phyloP scores from a whole-genome alignment of 306 rosid species.

The Malus orientalis region DNA sequence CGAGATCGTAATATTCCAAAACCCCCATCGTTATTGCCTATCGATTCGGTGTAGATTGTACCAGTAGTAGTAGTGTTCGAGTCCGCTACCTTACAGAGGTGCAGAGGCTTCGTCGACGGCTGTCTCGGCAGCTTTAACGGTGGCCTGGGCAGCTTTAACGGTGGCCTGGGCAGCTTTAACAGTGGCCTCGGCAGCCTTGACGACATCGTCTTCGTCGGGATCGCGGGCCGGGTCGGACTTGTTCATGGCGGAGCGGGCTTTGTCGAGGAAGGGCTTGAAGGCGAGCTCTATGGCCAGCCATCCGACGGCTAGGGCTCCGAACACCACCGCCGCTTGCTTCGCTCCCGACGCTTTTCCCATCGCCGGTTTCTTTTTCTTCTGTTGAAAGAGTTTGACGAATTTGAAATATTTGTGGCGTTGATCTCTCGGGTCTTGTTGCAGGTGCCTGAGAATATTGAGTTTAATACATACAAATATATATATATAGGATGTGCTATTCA shows the following conservation, averaged over 20 bases:
- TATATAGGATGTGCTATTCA: no score
- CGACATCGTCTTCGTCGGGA: conserved; percentile 39
- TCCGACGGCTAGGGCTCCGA: conserved; percentile 65
- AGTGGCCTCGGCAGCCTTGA: neutral
- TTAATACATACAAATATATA: no score
- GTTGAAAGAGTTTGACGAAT: neutral
- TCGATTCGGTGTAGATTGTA: neutral
- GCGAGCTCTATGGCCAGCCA: conserved; percentile 82
- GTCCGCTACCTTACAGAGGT: neutral
- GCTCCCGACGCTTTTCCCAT: conserved; percentile 46
- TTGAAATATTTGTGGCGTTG: neutral
- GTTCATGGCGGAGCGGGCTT: conserved; percentile 48
- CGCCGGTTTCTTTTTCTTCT: neutral
- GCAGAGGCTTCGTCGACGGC: neutral
- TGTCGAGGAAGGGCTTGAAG: conserved; percentile 62
- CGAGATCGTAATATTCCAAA: neutral
- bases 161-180: neutral
- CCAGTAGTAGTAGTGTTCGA: neutral
- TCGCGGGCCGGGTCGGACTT: conserved; percentile 72
- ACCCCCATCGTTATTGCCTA: neutral
- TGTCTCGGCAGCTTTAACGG: neutral
- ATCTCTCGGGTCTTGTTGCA: neutral
- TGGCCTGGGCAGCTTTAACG: neutral
- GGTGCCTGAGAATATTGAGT: neutral
- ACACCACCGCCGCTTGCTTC: conserved; percentile 59